These are phyloP conservation scores for Penicillium sp. DNA, from an alignment of 2,329 filamentous ascomycete species.

Conservation along the genomic window DNA sequence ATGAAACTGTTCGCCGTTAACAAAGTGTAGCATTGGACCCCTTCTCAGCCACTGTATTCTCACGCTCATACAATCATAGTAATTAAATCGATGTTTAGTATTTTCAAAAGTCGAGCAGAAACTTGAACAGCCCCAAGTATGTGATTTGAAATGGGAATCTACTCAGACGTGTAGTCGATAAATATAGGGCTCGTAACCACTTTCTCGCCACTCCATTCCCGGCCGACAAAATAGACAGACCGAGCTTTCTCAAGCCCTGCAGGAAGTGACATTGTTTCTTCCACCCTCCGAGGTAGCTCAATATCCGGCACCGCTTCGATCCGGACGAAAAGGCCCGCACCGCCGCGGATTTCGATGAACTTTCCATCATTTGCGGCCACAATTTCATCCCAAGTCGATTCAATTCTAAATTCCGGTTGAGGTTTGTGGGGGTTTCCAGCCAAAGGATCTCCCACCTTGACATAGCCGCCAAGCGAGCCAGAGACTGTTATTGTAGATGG, in stretches of 20 bases:
- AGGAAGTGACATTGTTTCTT: background rate
- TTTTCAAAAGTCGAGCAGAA: no score
- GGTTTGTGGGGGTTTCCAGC: constrained; percentile 13
- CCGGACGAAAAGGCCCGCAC: constrained; percentile 12
- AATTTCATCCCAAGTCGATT: constrained; percentile 10
- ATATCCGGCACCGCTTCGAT: constrained; percentile 14
- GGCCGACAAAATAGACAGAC: constrained; percentile 17
- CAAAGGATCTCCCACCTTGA: constrained; percentile 14
- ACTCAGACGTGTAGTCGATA: constrained; percentile 6
- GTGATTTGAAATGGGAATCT: no score
- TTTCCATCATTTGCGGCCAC: constrained; percentile 2
- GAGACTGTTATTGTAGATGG: constrained; percentile 1
- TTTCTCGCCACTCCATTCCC: constrained; percentile 16
- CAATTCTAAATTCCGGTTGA: constrained; percentile 11
- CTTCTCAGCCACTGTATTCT: no score
- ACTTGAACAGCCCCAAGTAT: no score
- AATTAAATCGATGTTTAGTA: no score
- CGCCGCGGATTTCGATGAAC: constrained; percentile 11
- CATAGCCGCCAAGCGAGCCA: constrained; percentile 15
- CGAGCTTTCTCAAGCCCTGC: background rate
- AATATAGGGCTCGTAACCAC: constrained; percentile 17
- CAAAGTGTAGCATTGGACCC: no score
- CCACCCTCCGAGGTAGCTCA: constrained; percentile 5
- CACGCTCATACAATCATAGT: no score
- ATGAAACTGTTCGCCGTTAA: no score